phyloP scores from a whole-genome alignment of 2,329 filamentous ascomycete species.

The Ophiostoma tasmaniense region DNA sequence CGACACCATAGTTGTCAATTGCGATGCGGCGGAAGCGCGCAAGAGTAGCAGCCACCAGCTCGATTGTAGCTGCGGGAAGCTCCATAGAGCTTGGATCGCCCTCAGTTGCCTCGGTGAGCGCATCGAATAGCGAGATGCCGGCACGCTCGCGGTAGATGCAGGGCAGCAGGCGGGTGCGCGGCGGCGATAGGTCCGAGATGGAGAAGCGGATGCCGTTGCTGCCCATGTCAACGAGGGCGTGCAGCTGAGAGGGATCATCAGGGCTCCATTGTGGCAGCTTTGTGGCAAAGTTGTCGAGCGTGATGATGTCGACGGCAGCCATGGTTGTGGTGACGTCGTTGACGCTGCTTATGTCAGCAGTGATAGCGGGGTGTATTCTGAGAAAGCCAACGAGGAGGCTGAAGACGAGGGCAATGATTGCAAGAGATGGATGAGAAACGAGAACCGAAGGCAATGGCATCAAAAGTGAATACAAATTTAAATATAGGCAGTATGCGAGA shows the following conservation, averaged over 20 bases:
- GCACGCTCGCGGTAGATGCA: conserved; percentile 72
- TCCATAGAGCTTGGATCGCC: conserved; percentile 21
- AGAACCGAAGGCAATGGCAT: neutral
- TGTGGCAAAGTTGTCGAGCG: conserved; percentile 42
- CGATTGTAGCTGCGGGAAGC: conserved; percentile 51
- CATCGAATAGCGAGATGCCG: conserved; percentile 80
- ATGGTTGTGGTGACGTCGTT: conserved; percentile 18
- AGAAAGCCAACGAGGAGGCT: neutral
- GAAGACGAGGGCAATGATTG: neutral
- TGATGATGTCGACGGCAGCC: conserved; percentile 34
- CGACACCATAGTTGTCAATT: conserved; percentile 56
- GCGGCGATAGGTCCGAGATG: conserved; percentile 69
- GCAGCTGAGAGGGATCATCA: conserved; percentile 40
- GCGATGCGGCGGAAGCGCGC: conserved; percentile 65
- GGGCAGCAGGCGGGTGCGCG: conserved; percentile 61
- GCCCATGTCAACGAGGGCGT: conserved; percentile 53
- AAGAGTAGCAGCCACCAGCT: conserved; percentile 57
- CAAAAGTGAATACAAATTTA: neutral
- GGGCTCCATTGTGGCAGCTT: conserved; percentile 43
- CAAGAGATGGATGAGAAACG: neutral
- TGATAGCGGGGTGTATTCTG: neutral
- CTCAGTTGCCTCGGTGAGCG: conserved; percentile 40
- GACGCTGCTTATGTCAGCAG: neutral
- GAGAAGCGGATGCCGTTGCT: conserved; percentile 93
- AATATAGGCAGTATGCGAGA: neutral